Base-by-base conservation (phyloP, 2,329 filamentous ascomycete genomes). In the Pseudogymnoascus sp. region DNA sequence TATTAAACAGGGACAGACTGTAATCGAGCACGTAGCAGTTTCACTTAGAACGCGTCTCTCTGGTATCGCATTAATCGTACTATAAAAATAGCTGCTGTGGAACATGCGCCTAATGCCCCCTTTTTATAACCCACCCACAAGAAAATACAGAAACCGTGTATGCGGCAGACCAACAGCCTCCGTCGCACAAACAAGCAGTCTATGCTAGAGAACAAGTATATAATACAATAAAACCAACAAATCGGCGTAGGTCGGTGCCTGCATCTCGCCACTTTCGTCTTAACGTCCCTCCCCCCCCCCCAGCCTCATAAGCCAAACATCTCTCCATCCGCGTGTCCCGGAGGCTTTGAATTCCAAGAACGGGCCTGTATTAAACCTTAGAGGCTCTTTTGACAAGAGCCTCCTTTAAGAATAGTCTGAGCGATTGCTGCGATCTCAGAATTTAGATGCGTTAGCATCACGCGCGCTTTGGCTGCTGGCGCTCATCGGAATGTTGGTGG, bases 381-480 rank as follows among this genome's bases (percentile, higher is more conserved):
- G n/a, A 34, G 9, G n/a, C 25, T 34, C n/a, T 34, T 12, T 18
- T 36, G 18, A 36, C 49, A 56, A 56, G 14, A 34, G 23, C 9
- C 16, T 36, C 21, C 5, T 1, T 56, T 34, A 56, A 56, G 49
- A 56, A 56, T 56, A 34, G 28, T 56, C 28, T 8, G 16, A 21
- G 9, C 49, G 16, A 36, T 34, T 56, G 28, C 9, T 34, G 28
- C 9, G 2, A 3, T 28, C 25, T 60, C 38, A 60, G 18, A 60
- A 60, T 21, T 60, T 60, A 12, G 70, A 70, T 53, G 68, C 70
- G 75, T 93, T 93, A 65, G 89, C 88, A 75, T 97, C 93, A 71
- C 90, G 85, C 83, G 88, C 91, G 79, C 93, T 97, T 78, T 93
- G 88, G 67, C 90, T 88, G 80, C 93, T 97, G 23, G 93, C 91